Base-by-base conservation (phyloP, 139 green algal species). In the Bryopsis sp. region DNA sequence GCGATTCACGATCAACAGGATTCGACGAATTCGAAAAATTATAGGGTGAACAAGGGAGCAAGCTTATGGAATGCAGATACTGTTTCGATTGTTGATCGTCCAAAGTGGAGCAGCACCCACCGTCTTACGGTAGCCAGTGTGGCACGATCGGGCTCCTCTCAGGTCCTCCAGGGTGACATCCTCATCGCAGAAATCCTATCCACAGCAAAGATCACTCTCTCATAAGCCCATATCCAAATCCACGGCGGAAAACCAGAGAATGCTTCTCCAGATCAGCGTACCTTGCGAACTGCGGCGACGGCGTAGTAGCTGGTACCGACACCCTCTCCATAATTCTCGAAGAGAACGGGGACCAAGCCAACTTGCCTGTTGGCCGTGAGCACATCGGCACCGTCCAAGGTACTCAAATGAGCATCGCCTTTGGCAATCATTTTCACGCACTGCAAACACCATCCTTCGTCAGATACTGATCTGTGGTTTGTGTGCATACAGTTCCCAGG, bases 101-200 rank as follows among this genome's bases (percentile, higher is more conserved):
- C n/a, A n/a, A n/a, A n/a, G n/a, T n/a, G 43, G 19, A 26, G 43
- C 15, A 50, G 15, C 19, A 22, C 58, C 58, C 4, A 33, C 58
- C 58, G 43, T 65, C 31, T 65, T 65, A n/a, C 58, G 11, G 58
- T 65, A 65, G 19, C 58, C 58, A 3, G 58, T 65, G 31, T 65
- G 58, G 31, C 58, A 65, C 29, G 58, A 65, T 19, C 58, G 24
- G 32, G 26, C 19, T 31, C 58, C 58, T 65, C 43, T 7, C 19
- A 65, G 58, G 28, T 39, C 29, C 8, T 31, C 58, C 31, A 65
- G n/a, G 29, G 58, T 65, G 6, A 39, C 29, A n/a, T 65, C 31
- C 26, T 39, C 58, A 6, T 65, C 58, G 58, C 58, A 65, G 58
- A 65, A 65, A 39, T 65, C 58, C 5, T 65, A n/a, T n/a, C n/a